These are phyloP conservation scores for Cladosporium sp. DNA, from an alignment of 2,329 filamentous ascomycete species.

Conservation along the genomic window DNA sequence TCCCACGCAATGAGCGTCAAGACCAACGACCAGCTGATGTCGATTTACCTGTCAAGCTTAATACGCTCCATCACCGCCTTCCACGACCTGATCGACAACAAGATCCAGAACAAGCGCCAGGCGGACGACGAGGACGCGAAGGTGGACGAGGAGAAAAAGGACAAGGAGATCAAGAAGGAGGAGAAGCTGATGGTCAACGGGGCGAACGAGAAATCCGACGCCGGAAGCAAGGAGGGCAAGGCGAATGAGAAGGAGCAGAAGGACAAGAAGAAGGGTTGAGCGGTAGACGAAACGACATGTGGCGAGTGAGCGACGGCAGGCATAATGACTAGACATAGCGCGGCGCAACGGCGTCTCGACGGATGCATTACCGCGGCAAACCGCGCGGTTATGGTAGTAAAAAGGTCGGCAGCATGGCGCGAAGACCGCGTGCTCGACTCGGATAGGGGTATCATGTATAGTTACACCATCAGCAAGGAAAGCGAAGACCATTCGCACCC, in stretches of 20 bases:
- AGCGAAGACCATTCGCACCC: neutral
- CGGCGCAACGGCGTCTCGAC: neutral
- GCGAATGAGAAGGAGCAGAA: slow-evolving; percentile 49
- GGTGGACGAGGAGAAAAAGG: slow-evolving; percentile 59
- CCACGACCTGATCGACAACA: slow-evolving; percentile 99
- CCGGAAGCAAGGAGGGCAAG: slow-evolving; percentile 37
- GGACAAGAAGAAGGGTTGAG: slow-evolving; percentile 45
- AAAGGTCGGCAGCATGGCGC: too few species aligned
- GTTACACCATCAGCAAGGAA: neutral
- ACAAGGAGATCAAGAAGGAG: slow-evolving; percentile 52
- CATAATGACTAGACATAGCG: slow-evolving; percentile 5
- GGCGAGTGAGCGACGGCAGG: neutral
- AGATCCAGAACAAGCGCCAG: slow-evolving; percentile 97
- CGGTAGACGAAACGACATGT: neutral
- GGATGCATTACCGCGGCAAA: neutral
- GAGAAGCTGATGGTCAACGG: slow-evolving; percentile 59
- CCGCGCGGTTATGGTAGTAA: too few species aligned
- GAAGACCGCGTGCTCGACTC: neutral
- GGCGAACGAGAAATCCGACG: slow-evolving; percentile 40
- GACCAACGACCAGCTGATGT: slow-evolving; percentile 98
- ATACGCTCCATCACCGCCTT: slow-evolving; percentile 97
- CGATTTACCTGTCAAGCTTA: slow-evolving; percentile 93
- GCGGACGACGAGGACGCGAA: slow-evolving; percentile 87
- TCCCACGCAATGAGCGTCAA: slow-evolving; percentile 97
- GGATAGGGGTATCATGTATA: neutral